Percentiles rank a stretch among this genome's conserved stretches.
phyloP scores from a whole-genome alignment of 805 yeast genomes.

The Ogataea salicorniae region DNA sequence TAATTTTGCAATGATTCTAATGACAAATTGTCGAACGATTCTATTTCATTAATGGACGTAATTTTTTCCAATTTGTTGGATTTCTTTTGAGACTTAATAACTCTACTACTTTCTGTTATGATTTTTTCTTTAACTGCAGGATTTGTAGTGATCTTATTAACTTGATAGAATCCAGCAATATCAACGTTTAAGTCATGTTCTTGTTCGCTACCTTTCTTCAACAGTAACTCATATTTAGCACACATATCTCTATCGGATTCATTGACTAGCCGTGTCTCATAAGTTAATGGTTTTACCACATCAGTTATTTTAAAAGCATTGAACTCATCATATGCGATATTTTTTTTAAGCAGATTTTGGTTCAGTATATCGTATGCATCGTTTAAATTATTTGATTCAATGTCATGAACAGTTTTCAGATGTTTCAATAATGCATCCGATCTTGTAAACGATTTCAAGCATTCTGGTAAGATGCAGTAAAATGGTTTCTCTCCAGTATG shows the following conservation, averaged over 20 bases:
- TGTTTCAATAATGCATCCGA: constrained; percentile 63
- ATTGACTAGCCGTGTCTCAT: too few species aligned
- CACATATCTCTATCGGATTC: too few species aligned
- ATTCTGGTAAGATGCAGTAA: constrained; percentile 61
- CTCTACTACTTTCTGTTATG: not conserved
- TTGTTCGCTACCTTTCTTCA: not conserved
- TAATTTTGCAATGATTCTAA: constrained; percentile 12
- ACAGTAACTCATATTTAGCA: not conserved
- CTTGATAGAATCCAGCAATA: constrained; percentile 2
- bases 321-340: not conserved
- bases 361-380: constrained; percentile 18
- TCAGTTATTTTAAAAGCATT: not conserved
- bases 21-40: constrained; percentile 12
- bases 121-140: constrained; percentile 3
- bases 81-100: constrained; percentile 1
- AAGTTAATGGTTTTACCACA: too few species aligned
- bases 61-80: not conserved
- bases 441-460: constrained; percentile 53
- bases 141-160: constrained; percentile 1
- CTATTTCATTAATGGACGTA: not conserved
- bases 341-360: constrained; percentile 1
- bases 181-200: not conserved
- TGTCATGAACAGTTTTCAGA: constrained; percentile 54
- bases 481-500: constrained; percentile 68
- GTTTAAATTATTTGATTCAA: constrained; percentile 27